A percentile compares a stretch with the other conserved stretches of the same genome.
Conservation (phyloP, 164 flowering plant genomes). For the Vitis cinerea region DNA sequence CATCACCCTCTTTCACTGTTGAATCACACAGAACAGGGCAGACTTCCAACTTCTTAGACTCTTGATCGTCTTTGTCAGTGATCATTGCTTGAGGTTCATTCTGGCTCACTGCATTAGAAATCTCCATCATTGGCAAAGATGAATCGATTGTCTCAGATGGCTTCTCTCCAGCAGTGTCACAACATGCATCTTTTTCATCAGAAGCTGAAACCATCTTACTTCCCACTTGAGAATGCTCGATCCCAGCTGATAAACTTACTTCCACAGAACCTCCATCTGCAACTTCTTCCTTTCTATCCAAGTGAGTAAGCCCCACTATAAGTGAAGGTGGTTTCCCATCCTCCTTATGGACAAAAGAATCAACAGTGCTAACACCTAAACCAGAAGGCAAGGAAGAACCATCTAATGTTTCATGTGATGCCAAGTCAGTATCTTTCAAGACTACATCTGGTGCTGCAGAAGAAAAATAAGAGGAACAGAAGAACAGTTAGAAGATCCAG, state of each 20-base stretch:
- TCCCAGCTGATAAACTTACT: conserved; percentile 7
- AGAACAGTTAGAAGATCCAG: neutral
- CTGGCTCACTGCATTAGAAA: conserved; percentile 9
- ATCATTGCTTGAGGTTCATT: conserved; percentile 15
- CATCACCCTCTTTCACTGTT: conserved; percentile 13
- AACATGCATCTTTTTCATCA: conserved; percentile 8
- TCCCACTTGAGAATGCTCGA: conserved; percentile 5
- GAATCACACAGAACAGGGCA: conserved; percentile 13
- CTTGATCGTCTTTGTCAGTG: conserved; percentile 15
- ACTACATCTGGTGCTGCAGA: conserved; percentile 6
- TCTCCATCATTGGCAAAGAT: conserved; percentile 8
- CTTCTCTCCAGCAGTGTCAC: conserved; percentile 9
- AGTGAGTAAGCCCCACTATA: neutral
- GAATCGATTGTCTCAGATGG: neutral
- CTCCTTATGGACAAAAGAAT: conserved; percentile 17
- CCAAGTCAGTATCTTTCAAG: conserved; percentile 11
- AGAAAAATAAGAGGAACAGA: neutral
- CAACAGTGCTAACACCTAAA: conserved; percentile 5
- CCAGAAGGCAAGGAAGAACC: conserved; percentile 12
- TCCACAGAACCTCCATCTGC: conserved; percentile 3
- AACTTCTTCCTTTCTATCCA: conserved; percentile 11
- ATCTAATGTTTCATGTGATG: conserved; percentile 10
- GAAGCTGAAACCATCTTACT: conserved; percentile 2
- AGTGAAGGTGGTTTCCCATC: conserved; percentile 8
- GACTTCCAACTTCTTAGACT: conserved; percentile 15